Percentiles rank a stretch among this genome's conserved stretches.
Evolutionary conservation across 345 rosid species (phyloP).

Genomic region (Trapa incisa): DNA sequence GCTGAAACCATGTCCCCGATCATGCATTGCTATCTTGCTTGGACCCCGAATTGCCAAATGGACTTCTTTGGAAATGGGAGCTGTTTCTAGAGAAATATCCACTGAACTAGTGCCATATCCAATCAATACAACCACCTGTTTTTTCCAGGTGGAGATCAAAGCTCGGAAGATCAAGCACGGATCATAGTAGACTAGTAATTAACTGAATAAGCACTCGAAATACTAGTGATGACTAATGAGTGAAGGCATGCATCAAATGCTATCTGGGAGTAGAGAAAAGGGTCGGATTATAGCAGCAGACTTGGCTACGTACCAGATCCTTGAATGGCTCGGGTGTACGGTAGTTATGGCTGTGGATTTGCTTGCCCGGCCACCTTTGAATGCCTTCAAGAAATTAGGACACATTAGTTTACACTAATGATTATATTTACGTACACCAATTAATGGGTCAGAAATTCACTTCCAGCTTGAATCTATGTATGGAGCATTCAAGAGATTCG

Average conservation of each 20-base stretch:
- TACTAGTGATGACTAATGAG: no score
- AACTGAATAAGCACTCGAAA: no score
- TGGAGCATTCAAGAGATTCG: not conserved
- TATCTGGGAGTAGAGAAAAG: no score
- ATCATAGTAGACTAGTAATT: no score
- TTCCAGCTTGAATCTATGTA: no score
- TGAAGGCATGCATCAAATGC: no score
- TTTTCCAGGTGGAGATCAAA: not conserved
- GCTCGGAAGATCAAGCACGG: no score
- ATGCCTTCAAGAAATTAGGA: slow-evolving; percentile 30
- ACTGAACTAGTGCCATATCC: slow-evolving; percentile 54
- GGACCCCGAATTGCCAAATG: slow-evolving; percentile 52
- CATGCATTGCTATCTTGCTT: slow-evolving; percentile 22
- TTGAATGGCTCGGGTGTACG: slow-evolving; percentile 50
- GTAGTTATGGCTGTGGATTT: slow-evolving; percentile 78
- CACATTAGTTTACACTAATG: not conserved
- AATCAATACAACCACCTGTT: slow-evolving; percentile 57
- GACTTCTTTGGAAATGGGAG: slow-evolving; percentile 68
- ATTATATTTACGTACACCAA: no score
- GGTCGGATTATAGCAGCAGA: not conserved
- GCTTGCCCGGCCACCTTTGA: slow-evolving; percentile 76
- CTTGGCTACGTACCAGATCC: slow-evolving; percentile 41
- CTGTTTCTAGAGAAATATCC: slow-evolving; percentile 65
- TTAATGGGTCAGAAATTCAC: not conserved
- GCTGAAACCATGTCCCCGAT: slow-evolving; percentile 28